Evolutionary conservation across 169 alveolate species (phyloP).

Genomic region (Ichthyophthirius multifiliis): DNA sequence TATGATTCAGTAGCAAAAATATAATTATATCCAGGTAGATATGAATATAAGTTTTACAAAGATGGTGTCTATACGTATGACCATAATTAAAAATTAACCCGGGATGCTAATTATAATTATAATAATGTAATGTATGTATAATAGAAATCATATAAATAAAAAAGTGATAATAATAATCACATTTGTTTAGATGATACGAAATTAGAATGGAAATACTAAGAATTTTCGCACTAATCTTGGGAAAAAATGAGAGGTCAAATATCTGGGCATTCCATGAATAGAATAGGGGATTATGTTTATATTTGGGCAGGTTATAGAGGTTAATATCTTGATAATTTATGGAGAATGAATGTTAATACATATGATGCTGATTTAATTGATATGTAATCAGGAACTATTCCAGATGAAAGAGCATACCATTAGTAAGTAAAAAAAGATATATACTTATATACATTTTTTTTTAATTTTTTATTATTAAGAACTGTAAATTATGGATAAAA

Average conservation of each 20-base stretch:
- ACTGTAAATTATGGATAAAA: constrained; percentile 38
- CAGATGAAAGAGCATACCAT: constrained; percentile 45
- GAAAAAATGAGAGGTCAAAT: constrained; percentile 13
- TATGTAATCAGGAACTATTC: constrained; percentile 31
- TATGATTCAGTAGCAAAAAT: background rate
- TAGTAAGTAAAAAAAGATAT: background rate
- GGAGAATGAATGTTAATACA: constrained; percentile 26
- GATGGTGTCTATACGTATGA: constrained; percentile 41
- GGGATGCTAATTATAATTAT: constrained; percentile 10
- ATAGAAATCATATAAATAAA: background rate
- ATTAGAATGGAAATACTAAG: background rate
- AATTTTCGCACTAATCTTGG: constrained; percentile 3
- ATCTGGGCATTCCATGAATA: constrained; percentile 21
- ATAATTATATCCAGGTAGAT: constrained; percentile 34
- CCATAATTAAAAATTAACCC: constrained; percentile 10
- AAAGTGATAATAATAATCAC: background rate
- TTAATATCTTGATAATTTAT: constrained; percentile 19
- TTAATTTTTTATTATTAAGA: background rate
- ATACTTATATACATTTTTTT: background rate
- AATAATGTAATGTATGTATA: constrained; percentile 22
- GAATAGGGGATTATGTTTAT: constrained; percentile 26
- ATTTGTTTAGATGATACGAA: constrained; percentile 15
- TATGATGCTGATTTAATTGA: constrained; percentile 21
- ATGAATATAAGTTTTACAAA: constrained; percentile 33
- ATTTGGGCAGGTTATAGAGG: constrained; percentile 39